Evolutionary conservation across 805 yeast species (phyloP), one percentile per base, ranked within the genome.

Genomic region (Saturnispora saitoi): DNA sequence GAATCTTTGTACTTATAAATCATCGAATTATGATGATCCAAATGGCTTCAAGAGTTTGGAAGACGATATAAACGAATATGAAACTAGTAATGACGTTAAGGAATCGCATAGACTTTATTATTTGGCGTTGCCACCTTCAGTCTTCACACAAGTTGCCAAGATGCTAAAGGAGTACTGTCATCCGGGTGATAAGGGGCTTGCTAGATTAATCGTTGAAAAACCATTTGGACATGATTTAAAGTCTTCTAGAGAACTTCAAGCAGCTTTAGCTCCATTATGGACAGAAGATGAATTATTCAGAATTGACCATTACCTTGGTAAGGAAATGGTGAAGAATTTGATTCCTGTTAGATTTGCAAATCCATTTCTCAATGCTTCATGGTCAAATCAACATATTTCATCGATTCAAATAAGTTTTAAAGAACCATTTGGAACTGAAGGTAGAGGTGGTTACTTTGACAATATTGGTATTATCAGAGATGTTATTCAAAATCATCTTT

Each of bases 401-500:
- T 78, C 83, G 36, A 81, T 93, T 53, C 96, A 91, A 72, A 81
- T 93, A 57, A 78, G 91, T 12, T 91, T 93, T 75, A 93, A 93
- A 72, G 99, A 93, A 71, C 87, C 93, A n/a, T 93, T 93, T 59
- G 99, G 99, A 48, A 93, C 99, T 37, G 96, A 93, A 70, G 99
- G 99, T 49, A 81, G 99, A 65, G 99, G 99, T 58, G 99, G 99
- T 34, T 93, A 93, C 72, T 93, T 93, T 62, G 98, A 93, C 69
- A 73, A 76, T 48, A 88, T 90, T 61, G 99, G 99, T 51, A 93
- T 93, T 63, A 86, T 93, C 57, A 81, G 99, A 68, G 99, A 93
- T 64, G 98, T 93, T 43, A 91, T 93, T 88, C 99, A 93, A 73
- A 93, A 93, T 75, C 99, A 93, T 70, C 69, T 93, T 59, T 74